Evolutionary conservation across 2,329 filamentous ascomycete genomes (phyloP), one percentile per base, ranked within the genome.

Genomic region (Rasamsonia emersonii): DNA sequence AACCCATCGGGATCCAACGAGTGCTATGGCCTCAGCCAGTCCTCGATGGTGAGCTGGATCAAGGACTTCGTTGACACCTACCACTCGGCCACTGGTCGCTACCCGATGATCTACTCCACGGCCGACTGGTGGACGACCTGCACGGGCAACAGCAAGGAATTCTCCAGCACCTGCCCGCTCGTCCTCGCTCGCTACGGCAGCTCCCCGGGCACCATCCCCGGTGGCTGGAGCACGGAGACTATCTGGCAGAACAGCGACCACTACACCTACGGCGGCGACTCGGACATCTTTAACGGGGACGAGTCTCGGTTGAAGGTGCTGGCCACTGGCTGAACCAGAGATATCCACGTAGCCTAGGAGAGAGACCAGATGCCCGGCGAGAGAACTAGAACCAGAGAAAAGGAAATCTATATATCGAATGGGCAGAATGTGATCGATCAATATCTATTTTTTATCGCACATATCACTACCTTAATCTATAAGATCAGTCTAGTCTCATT

Each of bases 171-270:
- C 11, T 67, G 62, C 38, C 68, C 68, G 5, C 54, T 73, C 7
- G 62, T 69, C 6, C 44, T 74, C 30, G 68, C 68, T 4, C 48
- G 61, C 3, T 73, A 67, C 38, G 45, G 44, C 24, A 61, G 50
- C 40, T 51, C 51, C 0, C 46, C 59, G 1, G 67, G 68, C 1
- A 60, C 59, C 1, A 53, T 70, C 7, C 70, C 69, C 1, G 68
- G 65, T 9, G 64, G 68, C 11, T 75, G 70, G 71, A 46, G 58
- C 2, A 66, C 54, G 43, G 61, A 73, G 46, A 71, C 67, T 6
- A 65, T 75, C 43, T 75, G 71, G 70, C 71, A 73, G 55, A 65
- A 70, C 43, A 51, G 57, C 17, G 63, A 71, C 38, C 48, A 46
- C 4, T 71, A 70, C 38, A 39, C 48, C 9, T 70, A 65, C 45